Base-by-base conservation (phyloP, 805 yeast genomes). In the Monosporozyma aerobia region DNA sequence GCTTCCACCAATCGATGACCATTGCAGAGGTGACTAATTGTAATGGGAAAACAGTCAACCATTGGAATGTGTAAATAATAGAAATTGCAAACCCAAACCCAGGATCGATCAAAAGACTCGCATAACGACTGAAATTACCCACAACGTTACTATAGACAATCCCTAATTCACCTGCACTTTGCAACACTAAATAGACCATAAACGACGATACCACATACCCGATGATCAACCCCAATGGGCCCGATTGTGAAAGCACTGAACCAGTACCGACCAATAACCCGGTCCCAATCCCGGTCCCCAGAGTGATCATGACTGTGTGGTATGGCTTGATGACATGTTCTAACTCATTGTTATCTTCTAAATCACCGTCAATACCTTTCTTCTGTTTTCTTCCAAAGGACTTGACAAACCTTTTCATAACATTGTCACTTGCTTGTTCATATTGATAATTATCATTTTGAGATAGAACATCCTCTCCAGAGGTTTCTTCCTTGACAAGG, bases 251-350 rank as follows among this genome's bases (percentile, higher is more conserved):
- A 32, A 77, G 57, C 1, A 76, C 72, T 59, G 73, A 64, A 51
- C 81, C 85, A 43, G 76, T 69, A 51, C 83, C 83, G 47, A 80
- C 79, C 55, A 77, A 68, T 46, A 82, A 70, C 56, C 87, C 87
- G 4, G 92, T 83, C 60, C 95, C 96, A 55, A 87, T 82, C 40
- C 90, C 83, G 51, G 92, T 90, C 54, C 92, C 92, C 52, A 87
- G 74, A 49, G 87, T 82, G 77, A 85, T 61, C 57, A 60, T 53
- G 22, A 59, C n/a, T 22, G 56, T 47, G 46, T 61, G 64, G 14
- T 63, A 54, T 4, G 57, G 39, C 45, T 56, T 53, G 33, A 59
- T 55, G 9, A 55, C 30, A 10, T 56, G 44, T 11, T 49, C 39
- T 27, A 56, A 13, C 49, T 49, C 41, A 22, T 51, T 49, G 29